These are phyloP conservation scores for Stagonosporopsis rhizophila DNA, from an alignment of 2,329 filamentous ascomycete genomes.

Conservation along the genomic window DNA sequence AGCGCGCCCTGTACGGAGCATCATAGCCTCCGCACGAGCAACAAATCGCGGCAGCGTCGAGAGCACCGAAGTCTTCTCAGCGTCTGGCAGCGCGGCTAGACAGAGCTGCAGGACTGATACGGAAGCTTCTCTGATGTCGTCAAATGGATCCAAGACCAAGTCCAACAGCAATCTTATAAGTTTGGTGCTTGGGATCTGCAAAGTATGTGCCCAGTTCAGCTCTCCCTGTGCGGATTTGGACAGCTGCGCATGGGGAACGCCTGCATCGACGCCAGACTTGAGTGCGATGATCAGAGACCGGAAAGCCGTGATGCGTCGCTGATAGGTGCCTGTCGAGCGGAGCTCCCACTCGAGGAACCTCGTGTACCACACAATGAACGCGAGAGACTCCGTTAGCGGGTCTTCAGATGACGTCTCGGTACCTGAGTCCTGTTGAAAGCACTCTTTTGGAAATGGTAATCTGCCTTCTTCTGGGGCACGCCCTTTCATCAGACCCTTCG, in stretches of 20 bases:
- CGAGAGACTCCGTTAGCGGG: conserved; percentile 59
- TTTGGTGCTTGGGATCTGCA: conserved; percentile 52
- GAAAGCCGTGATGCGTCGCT: conserved; percentile 82
- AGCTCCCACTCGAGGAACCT: conserved; percentile 76
- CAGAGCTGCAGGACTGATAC: conserved; percentile 53
- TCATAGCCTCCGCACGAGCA: conserved; percentile 58
- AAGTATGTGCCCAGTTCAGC: conserved; percentile 57
- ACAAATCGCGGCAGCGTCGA: conserved; percentile 37
- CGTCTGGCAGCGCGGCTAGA: conserved; percentile 29
- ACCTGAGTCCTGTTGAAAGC: background rate
- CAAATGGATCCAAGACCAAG: conserved; percentile 86
- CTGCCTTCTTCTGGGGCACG: conserved; percentile 10
- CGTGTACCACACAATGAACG: conserved; percentile 78
- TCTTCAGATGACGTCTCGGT: conserved; percentile 13
- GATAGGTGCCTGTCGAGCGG: conserved; percentile 83
- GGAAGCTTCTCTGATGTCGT: conserved; percentile 76
- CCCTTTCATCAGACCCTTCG: conserved; percentile 26
- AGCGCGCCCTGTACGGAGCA: conserved; percentile 77
- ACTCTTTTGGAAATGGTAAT: conserved; percentile 27
- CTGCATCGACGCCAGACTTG: conserved; percentile 69
- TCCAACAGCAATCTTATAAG: conserved; percentile 73
- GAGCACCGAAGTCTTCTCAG: conserved; percentile 20
- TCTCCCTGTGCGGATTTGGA: conserved; percentile 59
- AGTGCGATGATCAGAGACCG: conserved; percentile 74
- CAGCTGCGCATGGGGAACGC: conserved; percentile 47